These are phyloP conservation scores for Carpinus fangiana DNA, from an alignment of 306 rosid species.

Conservation along the genomic window DNA sequence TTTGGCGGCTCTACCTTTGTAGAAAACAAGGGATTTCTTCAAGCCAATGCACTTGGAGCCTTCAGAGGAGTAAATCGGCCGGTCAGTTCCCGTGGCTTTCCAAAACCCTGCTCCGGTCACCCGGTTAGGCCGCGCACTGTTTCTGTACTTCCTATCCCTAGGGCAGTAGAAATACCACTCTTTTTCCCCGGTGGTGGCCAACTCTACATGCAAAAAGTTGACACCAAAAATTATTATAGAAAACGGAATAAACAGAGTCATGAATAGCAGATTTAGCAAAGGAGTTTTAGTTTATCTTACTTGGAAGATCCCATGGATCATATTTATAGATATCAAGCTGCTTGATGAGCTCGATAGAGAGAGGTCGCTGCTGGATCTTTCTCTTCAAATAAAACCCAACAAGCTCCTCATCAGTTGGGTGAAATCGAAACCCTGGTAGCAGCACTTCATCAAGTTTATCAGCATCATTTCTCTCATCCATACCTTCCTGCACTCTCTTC, in stretches of 20 bases:
- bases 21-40: slow-evolving; percentile 88
- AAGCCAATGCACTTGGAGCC: slow-evolving; percentile 83
- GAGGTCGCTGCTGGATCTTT: slow-evolving; percentile 74
- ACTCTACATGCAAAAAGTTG: slow-evolving; percentile 37
- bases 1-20: slow-evolving; percentile 89
- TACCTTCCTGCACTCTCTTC: slow-evolving; percentile 26
- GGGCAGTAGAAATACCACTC: slow-evolving; percentile 97
- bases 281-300: slow-evolving; percentile 41
- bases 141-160: slow-evolving; percentile 88
- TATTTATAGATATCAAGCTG: slow-evolving; percentile 90
- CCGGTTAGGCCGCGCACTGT: slow-evolving; percentile 91
- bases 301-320: slow-evolving; percentile 99
- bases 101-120: slow-evolving; percentile 94
- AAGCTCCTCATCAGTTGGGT: slow-evolving; percentile 97
- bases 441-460: slow-evolving; percentile 76
- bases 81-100: slow-evolving; percentile 95
- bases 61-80: slow-evolving; percentile 84
- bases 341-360: slow-evolving; percentile 82
- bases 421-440: slow-evolving; percentile 94
- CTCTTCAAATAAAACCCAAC: slow-evolving; percentile 89
- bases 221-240: background rate
- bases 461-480: slow-evolving; percentile 40
- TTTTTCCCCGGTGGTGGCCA: slow-evolving; percentile 78
- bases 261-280: background rate
- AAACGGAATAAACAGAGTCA: too few relatives aligned